Evolutionary conservation across 2,329 filamentous ascomycete species (phyloP), one percentile per base, ranked within the genome.

Genomic region (Fusarium lateritium): DNA sequence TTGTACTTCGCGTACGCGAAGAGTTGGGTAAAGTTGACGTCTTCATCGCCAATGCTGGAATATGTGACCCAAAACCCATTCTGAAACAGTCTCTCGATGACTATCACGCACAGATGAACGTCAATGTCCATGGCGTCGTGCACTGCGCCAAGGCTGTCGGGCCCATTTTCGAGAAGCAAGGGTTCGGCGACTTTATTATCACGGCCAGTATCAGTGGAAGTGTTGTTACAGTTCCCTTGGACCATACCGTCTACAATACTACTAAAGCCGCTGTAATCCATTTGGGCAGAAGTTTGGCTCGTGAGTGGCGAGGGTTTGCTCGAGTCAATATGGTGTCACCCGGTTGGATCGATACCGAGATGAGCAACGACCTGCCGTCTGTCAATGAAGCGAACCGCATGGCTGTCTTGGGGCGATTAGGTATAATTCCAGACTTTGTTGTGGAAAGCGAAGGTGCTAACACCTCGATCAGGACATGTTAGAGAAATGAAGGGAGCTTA

Each of bases 401-500:
- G 84, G 78, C 84, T 1, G 78, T 80, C 1, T 67, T 86, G 11
- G 84, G 87, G 28, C 10, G 28, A 2, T 31, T 31, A 31, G 28
- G 28, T 31, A 31, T 31, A 1, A 5, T 31, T 31, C 10, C 5
- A 31, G 28, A 4, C 13, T 31, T 5, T 31, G 9, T 5, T 31
- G 3, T 31, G 13, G 26, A 10, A 8, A 5, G 28, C 13, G 28
- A 31, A 11, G 10, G 10, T 13, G 5, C 28, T 31, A 10, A 31
- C 13, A 31, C 1, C 13, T 5, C n/a, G 83, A 88, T 63, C 84
- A 89, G 63, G 88, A 86, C 84, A 90, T 73, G 87, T 88, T 2
- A 89, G 88, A 82, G 88, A 91, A 79, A 80, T 90, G 62, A 90
- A 90, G 83, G 88, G 86, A 4, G 76, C 84, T 19, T 87, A 86